Percentiles rank a stretch among this genome's conserved stretches.
Conservation (phyloP, 1,139 yeast species). For the Yamadazyma buinensis region DNA sequence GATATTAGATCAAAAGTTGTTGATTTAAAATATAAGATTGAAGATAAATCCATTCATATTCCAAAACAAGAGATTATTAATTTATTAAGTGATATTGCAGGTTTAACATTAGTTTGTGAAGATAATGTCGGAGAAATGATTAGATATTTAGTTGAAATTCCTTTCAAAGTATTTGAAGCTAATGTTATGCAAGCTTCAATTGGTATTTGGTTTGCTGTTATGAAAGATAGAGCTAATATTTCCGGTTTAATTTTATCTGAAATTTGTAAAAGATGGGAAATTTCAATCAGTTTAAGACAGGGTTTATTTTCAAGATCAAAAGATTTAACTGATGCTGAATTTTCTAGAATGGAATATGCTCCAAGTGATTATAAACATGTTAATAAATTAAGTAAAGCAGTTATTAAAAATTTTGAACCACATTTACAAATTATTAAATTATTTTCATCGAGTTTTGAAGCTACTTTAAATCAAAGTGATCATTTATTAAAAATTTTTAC, state of each 20-base stretch:
- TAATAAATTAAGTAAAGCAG: constrained; percentile 45
- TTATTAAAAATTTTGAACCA: constrained; percentile 53
- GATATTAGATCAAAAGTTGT: constrained; percentile 15
- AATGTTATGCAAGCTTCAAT: constrained; percentile 63
- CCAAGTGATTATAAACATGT: constrained; percentile 71
- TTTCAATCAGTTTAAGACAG: constrained; percentile 50
- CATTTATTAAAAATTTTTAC: constrained; percentile 71
- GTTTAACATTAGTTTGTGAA: constrained; percentile 45
- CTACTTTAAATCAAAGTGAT: constrained; percentile 69
- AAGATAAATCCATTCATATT: constrained; percentile 13
- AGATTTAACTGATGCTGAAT: constrained; percentile 65
- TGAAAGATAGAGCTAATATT: constrained; percentile 59
- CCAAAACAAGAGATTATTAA: constrained; percentile 32
- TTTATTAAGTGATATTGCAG: constrained; percentile 47
- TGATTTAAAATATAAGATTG: constrained; percentile 13
- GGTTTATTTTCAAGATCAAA: constrained; percentile 66
- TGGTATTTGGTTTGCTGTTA: constrained; percentile 76
- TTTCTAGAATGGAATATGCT: constrained; percentile 77
- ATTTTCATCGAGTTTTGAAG: constrained; percentile 78
- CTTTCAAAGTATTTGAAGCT: constrained; percentile 64
- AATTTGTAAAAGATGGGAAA: constrained; percentile 65
- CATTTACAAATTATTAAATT: constrained; percentile 68
- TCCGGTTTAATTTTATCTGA: constrained; percentile 66
- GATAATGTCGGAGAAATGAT: constrained; percentile 49
- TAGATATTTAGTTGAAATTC: constrained; percentile 62